Base-by-base conservation (phyloP, 495 filamentous ascomycete species). In the Physcia stellaris region DNA sequence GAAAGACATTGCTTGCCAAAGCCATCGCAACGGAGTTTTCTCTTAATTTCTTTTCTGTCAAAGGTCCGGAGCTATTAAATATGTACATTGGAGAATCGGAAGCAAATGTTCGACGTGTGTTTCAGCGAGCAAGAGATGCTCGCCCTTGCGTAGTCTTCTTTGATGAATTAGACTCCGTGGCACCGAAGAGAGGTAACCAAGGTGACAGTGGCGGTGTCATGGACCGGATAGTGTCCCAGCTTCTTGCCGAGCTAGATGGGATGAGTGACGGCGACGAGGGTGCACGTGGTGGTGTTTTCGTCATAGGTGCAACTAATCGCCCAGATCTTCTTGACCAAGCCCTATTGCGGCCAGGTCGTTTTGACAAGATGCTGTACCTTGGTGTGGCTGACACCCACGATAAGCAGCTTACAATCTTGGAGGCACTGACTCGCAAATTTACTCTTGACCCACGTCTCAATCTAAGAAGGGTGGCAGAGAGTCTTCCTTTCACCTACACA, bases 11-110 rank as follows among this genome's bases (percentile, higher is more conserved):
- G 17, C 73, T 99, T 20, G 90, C 90, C 24, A 96, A 96, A 63
- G 90, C 90, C 27, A 96, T 99, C 51, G 90, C 90, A 1, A 96
- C 92, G 0, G 90, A 96, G 49, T 96, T 95, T 66, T 92, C 83
- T 35, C 71, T 99, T 52, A 99, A 99, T 48, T 99, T 99, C 69
- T 96, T 99, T 73, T 86, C 79, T 35, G 85, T 99, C 59, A 99
- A 99, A 60, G 90, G 90, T 2, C 90, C 90, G 1, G 90, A 98
- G 61, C 58, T 98, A 49, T 75, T 98, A 13, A 98, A 98, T 53
- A 98, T 96, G 90, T 98, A 98, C 53, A 96, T 98, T 54, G 90
- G 90, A 59, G 90, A 96, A 58, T 94, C 86, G 6, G 90, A 98
- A 66, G 92, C 92, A 32, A 96, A 96, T 51, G 90, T 98, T 9